Evolutionary conservation across 768 basidiomycete genomes (phyloP), one percentile per base, ranked within the genome.

Genomic region (Pulveroboletus sp.): DNA sequence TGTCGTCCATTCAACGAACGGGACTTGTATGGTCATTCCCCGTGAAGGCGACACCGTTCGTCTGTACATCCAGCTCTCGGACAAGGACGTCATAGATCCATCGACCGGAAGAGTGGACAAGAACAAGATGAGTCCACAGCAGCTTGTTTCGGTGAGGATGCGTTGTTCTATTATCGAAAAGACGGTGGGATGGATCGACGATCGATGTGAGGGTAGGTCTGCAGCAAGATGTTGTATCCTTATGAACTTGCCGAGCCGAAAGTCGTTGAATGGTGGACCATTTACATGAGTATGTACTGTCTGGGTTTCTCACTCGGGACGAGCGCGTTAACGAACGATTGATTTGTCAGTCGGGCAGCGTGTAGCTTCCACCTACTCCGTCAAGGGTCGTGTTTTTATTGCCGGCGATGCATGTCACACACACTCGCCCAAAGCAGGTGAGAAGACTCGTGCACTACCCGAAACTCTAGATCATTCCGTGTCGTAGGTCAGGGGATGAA

Each of bases 401-500:
- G 81, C 78, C 3, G 85, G 85, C 0, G 85, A 85, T 65, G 85
- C 83, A 0, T 85, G 82, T 52, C 81, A 80, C 58, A 80, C 78
- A 5, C 79, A 80, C 63, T 80, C 77, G 0, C 78, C 80, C 0
- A 82, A 81, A 69, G 79, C 77, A 49, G 78, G 80, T 29, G 27
- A 29, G 27, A 29, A 22, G 9, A 9, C 27, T 29, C 27, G 6
- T 29, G 6, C 12, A 6, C 27, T 12, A 12, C 12, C 27, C 12
- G 6, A 12, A 29, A 29, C n/a, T 29, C 27, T 29, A 29, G 27
- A 29, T 29, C 27, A 29, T 6, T 29, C 27, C 12, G 27, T 12
- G 27, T 29, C 6, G 27, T 29, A 29, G 27, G 27, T 14, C 32
- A 34, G 16, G 32, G 32, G 5, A 7, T 29, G 27, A 29, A 29